phyloP scores from a whole-genome alignment of 1,284 basidiomycete species.

The Cutaneotrichosporon mucoides region DNA sequence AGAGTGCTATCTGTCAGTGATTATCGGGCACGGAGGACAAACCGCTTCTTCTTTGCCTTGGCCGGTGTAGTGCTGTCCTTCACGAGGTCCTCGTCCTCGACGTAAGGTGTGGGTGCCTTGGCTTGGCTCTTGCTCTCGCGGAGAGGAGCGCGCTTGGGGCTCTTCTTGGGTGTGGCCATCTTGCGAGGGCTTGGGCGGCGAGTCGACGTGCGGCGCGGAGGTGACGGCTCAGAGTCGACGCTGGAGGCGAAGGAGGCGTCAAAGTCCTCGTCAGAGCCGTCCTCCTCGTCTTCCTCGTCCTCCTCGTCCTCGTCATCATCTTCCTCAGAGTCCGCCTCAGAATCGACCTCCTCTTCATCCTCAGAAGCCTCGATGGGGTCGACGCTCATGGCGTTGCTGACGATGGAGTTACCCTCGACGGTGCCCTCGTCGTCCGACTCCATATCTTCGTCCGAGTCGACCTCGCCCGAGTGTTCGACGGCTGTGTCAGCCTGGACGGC shows the following conservation, averaged over 20 bases:
- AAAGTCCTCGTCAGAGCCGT: slow-evolving; percentile 38
- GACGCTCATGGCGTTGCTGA: neutral
- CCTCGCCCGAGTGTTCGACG: slow-evolving; percentile 3
- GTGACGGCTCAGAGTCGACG: slow-evolving; percentile 19
- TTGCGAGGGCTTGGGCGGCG: slow-evolving; percentile 8
- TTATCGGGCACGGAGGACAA: slow-evolving; percentile 23
- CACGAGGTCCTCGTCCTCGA: slow-evolving; percentile 27
- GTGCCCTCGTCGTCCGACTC: slow-evolving; percentile 40
- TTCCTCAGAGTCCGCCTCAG: neutral
- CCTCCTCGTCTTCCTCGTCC: slow-evolving; percentile 33
- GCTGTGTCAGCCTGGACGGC: neutral
- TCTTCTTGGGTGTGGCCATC: slow-evolving; percentile 3
- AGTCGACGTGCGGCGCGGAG: slow-evolving; percentile 23
- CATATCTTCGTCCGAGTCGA: slow-evolving; percentile 22
- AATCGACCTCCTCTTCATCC: no score
- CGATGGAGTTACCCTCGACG: slow-evolving; percentile 26
- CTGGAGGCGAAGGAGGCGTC: slow-evolving; percentile 28
- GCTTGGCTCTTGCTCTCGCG: slow-evolving; percentile 28
- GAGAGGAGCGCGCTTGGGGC: slow-evolving; percentile 14
- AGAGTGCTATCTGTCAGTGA: slow-evolving; percentile 43
- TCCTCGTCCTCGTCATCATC: slow-evolving; percentile 24
- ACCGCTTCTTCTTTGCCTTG: slow-evolving; percentile 52
- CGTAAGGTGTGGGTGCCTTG: slow-evolving; percentile 10
- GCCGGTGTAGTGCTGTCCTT: slow-evolving; percentile 43
- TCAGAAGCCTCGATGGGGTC: no score